Conservation (phyloP, 257 asterid genomes). For the Solanum stenotomum region DNA sequence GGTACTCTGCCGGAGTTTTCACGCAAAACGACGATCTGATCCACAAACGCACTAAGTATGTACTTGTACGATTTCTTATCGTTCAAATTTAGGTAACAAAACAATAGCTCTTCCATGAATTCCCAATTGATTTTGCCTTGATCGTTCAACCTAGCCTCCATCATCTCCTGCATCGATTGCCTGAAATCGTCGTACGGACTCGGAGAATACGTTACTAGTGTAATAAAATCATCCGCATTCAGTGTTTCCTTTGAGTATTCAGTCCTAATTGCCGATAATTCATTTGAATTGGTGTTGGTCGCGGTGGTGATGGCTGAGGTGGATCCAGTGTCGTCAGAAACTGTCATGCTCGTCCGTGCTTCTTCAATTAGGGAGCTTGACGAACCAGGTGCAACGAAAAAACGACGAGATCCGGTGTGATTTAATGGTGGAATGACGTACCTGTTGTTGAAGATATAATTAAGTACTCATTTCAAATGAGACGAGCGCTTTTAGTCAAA, state of each 20-base stretch:
- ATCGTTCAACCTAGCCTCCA: conserved; percentile 23
- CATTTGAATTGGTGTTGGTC: neutral
- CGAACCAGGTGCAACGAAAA: conserved; percentile 10
- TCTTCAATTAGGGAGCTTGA: conserved; percentile 26
- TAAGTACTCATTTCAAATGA: neutral
- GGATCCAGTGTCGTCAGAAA: neutral
- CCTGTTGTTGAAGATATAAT: neutral
- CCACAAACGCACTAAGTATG: conserved; percentile 66
- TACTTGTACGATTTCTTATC: conserved; percentile 43
- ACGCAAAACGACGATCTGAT: conserved; percentile 35
- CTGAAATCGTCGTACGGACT: conserved; percentile 20
- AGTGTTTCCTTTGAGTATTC: neutral
- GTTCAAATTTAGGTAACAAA: conserved; percentile 61
- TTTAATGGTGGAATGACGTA: conserved; percentile 9
- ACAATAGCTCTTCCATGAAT: conserved; percentile 70
- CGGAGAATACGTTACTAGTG: conserved; percentile 12
- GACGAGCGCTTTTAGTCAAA: neutral
- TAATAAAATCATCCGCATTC: conserved; percentile 14
- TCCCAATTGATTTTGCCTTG: conserved; percentile 62
- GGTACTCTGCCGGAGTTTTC: conserved; percentile 23
- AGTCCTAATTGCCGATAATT: neutral
- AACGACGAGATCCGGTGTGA: conserved; percentile 3
- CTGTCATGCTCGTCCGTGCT: conserved; percentile 13
- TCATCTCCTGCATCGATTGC: conserved; percentile 30
- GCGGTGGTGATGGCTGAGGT: neutral